phyloP scores from a whole-genome alignment of 139 green algal species.

The Coelastrella sp. region DNA sequence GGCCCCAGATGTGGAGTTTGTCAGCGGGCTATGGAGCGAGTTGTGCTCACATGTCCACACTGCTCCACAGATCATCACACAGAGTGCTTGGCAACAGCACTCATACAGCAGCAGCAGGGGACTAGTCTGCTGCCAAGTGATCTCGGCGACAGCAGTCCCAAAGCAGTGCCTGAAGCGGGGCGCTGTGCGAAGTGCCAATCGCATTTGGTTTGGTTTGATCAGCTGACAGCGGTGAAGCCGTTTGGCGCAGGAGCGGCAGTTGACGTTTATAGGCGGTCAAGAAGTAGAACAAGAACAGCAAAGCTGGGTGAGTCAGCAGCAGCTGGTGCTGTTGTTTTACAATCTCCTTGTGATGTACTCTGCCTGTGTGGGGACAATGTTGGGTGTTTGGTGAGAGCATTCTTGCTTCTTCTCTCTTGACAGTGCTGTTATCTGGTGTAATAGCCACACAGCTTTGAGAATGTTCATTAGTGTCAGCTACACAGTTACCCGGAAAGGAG shows the following conservation, averaged over 20 bases:
- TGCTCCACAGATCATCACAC: slow-evolving; percentile 60
- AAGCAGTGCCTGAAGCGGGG: background rate
- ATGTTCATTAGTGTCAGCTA: too few species aligned
- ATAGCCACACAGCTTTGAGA: too few species aligned
- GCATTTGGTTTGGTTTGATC: background rate
- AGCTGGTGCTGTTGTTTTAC: slow-evolving; percentile 17
- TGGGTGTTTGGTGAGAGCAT: too few species aligned
- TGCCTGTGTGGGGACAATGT: too few species aligned
- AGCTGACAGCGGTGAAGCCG: slow-evolving; percentile 31
- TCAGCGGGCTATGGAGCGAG: slow-evolving; percentile 44
- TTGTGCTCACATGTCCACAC: slow-evolving; percentile 55
- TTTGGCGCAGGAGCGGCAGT: slow-evolving; percentile 8
- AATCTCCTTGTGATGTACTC: too few species aligned
- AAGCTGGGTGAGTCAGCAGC: background rate
- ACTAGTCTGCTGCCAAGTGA: background rate
- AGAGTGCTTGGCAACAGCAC: slow-evolving; percentile 67
- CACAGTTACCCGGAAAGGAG: too few species aligned
- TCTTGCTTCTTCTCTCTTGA: too few species aligned
- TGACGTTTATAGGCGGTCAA: background rate
- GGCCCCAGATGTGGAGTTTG: slow-evolving; percentile 52
- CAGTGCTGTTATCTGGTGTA: too few species aligned
- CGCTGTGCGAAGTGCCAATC: background rate
- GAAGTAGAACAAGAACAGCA: background rate
- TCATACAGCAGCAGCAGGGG: slow-evolving; percentile 48
- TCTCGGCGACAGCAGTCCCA: background rate